Conservation (phyloP, 176 grass and related monocot species). For the Triticum dicoccoides region DNA sequence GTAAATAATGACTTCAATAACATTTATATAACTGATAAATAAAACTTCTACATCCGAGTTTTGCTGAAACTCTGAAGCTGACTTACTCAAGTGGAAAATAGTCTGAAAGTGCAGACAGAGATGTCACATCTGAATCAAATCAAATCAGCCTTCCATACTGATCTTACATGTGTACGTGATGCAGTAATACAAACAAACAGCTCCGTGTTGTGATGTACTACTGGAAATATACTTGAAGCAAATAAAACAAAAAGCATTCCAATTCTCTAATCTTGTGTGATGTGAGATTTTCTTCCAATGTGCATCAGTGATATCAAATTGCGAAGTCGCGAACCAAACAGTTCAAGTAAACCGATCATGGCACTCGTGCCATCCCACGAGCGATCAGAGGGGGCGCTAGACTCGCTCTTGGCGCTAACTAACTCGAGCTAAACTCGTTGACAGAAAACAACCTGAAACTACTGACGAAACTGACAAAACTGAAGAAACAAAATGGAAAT, state of each 20-base stretch:
- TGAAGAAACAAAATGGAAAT: no score
- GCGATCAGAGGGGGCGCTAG: no score
- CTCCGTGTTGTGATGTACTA: neutral
- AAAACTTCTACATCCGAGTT: no score
- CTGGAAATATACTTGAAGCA: neutral
- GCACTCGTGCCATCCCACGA: no score
- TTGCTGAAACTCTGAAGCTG: neutral
- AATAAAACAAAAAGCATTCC: neutral
- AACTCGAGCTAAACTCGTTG: no score
- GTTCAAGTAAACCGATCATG: neutral
- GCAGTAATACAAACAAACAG: neutral
- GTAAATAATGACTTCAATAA: no score
- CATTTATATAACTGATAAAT: no score
- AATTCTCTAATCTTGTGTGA: neutral
- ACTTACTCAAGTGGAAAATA: neutral
- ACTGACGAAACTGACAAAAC: no score
- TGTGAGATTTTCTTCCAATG: neutral
- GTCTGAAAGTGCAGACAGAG: neutral
- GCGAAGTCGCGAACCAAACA: neutral
- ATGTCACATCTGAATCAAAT: neutral
- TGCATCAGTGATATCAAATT: no score
- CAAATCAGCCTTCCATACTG: neutral
- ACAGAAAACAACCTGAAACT: no score
- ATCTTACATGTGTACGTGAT: neutral
- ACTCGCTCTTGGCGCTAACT: no score